Conservation (phyloP, 345 rosid species). For the Arabis alpina region DNA sequence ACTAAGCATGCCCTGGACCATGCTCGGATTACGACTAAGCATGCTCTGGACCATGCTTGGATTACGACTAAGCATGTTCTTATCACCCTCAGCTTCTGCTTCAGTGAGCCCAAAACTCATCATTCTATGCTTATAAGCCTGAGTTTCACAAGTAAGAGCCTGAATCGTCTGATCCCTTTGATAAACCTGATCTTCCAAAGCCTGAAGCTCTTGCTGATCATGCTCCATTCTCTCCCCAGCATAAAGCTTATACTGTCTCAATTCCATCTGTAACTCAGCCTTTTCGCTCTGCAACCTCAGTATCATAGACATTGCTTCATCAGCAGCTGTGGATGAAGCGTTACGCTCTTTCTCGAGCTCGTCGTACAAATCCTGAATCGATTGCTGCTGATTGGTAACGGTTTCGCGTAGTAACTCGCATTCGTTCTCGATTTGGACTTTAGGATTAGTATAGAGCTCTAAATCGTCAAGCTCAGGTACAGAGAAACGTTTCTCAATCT, state of each 20-base stretch:
- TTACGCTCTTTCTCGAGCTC: constrained; percentile 92
- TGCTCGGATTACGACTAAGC: constrained; percentile 48
- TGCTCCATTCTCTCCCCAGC: constrained; percentile 78
- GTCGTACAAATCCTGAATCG: constrained; percentile 70
- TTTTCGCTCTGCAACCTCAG: constrained; percentile 82
- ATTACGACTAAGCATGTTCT: constrained; percentile 43
- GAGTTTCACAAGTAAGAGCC: constrained; percentile 78
- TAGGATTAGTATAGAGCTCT: constrained; percentile 51
- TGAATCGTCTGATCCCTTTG: constrained; percentile 78
- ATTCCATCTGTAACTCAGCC: constrained; percentile 81
- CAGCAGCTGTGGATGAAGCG: constrained; percentile 76
- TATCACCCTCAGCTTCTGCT: constrained; percentile 72
- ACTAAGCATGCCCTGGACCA: constrained; percentile 41
- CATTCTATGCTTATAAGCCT: constrained; percentile 96
- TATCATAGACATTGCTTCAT: constrained; percentile 89
- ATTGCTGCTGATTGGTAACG: constrained; percentile 68
- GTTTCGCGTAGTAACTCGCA: constrained; percentile 73
- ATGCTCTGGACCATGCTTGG: constrained; percentile 46
- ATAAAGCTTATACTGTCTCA: constrained; percentile 65
- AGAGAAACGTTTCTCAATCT: constrained; percentile 47
- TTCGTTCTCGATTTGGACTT: constrained; percentile 81
- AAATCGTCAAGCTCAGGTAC: constrained; percentile 52
- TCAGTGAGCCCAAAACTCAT: constrained; percentile 87
- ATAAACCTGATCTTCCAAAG: constrained; percentile 64
- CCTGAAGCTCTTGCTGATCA: constrained; percentile 72